phyloP scores from a whole-genome alignment of 106 monocot species.

The Gastrodia elata region DNA sequence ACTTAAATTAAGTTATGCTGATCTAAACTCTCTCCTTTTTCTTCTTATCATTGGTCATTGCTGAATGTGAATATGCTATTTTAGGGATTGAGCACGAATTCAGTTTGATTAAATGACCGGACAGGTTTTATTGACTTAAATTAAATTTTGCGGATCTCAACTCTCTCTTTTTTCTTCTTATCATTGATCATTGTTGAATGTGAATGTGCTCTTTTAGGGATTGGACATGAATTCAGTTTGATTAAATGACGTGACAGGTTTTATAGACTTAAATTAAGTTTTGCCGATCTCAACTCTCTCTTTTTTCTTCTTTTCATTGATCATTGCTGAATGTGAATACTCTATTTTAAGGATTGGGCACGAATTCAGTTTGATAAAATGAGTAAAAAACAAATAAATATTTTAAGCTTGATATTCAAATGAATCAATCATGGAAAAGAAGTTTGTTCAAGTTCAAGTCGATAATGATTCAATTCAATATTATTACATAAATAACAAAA shows the following conservation, averaged over 20 bases:
- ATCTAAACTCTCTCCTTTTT: not conserved
- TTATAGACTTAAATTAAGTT: not conserved
- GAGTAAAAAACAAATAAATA: no score
- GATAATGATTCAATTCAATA: no score
- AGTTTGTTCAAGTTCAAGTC: no score
- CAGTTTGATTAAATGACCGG: constrained; percentile 75
- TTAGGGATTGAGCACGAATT: no score
- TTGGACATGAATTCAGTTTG: no score
- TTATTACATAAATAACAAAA: no score
- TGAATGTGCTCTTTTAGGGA: not conserved
- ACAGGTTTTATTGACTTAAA: constrained; percentile 38
- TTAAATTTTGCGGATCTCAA: not conserved
- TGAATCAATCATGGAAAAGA: no score
- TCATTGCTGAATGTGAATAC: not conserved
- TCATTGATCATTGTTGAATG: not conserved
- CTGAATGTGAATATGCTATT: not conserved
- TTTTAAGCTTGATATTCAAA: no score
- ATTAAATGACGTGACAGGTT: constrained; percentile 86
- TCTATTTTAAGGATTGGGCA: not conserved
- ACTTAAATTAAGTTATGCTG: not conserved
- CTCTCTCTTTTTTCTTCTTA: not conserved
- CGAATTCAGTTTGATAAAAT: no score
- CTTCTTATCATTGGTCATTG: not conserved
- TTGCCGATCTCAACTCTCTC: not conserved
- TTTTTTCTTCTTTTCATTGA: not conserved